These are phyloP conservation scores for Corymbia calophylla DNA, from an alignment of 441 rosid species.

Conservation along the genomic window DNA sequence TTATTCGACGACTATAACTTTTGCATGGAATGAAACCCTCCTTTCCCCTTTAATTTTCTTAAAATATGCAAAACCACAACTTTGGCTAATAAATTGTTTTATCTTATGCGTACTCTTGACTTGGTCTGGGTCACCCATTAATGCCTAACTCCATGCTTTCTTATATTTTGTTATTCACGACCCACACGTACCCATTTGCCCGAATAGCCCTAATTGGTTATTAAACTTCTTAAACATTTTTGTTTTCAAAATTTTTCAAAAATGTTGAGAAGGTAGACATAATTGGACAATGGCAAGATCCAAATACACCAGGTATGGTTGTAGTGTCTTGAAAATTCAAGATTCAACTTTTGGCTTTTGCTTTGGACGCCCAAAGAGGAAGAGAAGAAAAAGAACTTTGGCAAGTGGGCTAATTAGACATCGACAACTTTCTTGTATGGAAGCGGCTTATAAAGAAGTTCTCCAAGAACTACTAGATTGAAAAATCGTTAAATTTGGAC, in stretches of 20 bases:
- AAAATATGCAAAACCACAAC: not conserved
- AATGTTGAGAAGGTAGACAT: not conserved
- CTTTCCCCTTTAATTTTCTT: not conserved
- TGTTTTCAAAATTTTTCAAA: not conserved
- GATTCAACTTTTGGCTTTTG: not conserved
- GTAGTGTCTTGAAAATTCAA: not conserved
- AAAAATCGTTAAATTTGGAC: not conserved
- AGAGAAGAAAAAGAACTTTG: not conserved
- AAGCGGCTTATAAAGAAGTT: not conserved
- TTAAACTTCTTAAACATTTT: not conserved
- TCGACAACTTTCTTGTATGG: not conserved
- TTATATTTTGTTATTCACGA: not conserved
- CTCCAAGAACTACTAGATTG: not conserved
- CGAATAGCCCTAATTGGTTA: not conserved
- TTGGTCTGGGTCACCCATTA: not conserved
- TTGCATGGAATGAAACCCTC: slow-evolving; percentile 34
- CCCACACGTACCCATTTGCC: not conserved
- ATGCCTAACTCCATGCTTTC: not conserved
- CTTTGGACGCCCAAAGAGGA: not conserved
- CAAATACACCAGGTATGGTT: not conserved
- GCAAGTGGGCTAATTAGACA: not conserved
- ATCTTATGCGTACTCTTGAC: not conserved
- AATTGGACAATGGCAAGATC: not conserved
- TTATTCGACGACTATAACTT: slow-evolving; percentile 10
- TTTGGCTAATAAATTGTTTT: not conserved